phyloP scores from a whole-genome alignment of 129 eudicot genomes.

The Centaurea solstitialis region DNA sequence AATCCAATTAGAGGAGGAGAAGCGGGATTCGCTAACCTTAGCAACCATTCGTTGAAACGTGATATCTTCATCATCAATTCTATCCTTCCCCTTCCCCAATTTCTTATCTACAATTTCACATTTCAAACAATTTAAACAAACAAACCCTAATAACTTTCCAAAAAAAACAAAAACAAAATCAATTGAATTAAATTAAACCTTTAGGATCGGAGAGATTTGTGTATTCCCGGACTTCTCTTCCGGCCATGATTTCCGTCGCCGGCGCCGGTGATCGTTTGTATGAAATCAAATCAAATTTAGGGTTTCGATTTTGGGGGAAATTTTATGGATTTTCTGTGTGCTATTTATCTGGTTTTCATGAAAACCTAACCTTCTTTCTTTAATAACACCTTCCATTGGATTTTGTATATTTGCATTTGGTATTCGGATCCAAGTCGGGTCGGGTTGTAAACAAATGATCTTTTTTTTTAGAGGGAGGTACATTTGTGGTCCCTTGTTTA shows the following conservation, averaged over 20 bases:
- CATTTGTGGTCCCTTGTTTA: not conserved
- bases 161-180: too few species aligned
- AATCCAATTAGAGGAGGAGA: conserved; percentile 29
- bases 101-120: conserved; percentile 63
- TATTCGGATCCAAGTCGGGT: not conserved
- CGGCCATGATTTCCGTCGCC: conserved; percentile 50
- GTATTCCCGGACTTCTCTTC: conserved; percentile 96
- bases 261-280: conserved; percentile 3
- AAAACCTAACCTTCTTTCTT: not conserved
- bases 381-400: not conserved
- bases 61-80: conserved; percentile 85
- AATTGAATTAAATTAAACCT: conserved; percentile 61
- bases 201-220: conserved; percentile 94
- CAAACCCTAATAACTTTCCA: not conserved
- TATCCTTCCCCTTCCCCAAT: conserved; percentile 84
- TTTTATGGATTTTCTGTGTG: not conserved
- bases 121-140: not conserved
- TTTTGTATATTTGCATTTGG: not conserved
- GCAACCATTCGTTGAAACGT: conserved; percentile 98
- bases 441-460: not conserved
- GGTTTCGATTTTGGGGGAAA: not conserved
- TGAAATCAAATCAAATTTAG: not conserved
- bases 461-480: too few species aligned
- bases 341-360: not conserved
- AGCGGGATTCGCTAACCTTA: conserved; percentile 83